Base-by-base conservation (phyloP, 352 stramenopile genomes). In the Phytophthora citrophthora region DNA sequence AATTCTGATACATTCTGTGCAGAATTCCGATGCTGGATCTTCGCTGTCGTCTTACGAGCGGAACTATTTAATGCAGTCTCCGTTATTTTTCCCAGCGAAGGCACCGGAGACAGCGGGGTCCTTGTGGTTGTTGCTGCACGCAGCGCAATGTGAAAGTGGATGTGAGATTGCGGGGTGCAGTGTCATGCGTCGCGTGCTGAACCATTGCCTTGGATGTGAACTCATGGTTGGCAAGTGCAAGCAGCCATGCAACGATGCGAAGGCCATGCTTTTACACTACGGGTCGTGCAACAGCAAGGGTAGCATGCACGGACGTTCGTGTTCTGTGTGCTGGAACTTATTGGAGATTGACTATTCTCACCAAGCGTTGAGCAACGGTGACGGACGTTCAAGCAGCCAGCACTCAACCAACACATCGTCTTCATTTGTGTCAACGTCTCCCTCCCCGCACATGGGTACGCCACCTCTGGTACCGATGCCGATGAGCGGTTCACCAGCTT, bases 211-310 rank as follows among this genome's bases (percentile, higher is more conserved):
- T 31, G 67, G 71, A 15, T 93, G 84, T 43, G 80, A 93, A 27
- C 50, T 77, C 5, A 51, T 77, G 4, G 56, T 93, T n/a, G 82
- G 80, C 9, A 81, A 77, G 38, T 93, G 84, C 65, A 81, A 79
- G 27, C 76, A 86, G 36, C 72, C 79, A 1, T 93, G 84, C 52
- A 91, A 93, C 54, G 84, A 91, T 46, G 84, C 82, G 11, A 93
- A 91, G 71, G 77, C 80, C 1, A 93, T 93, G 80, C 62, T 91
- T 27, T 64, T 93, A 1, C 84, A 93, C 53, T 81, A 88, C 44
- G 84, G 70, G 0, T 87, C 80, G 2, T 93, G 83, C 31, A 74
- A 75, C 51, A 72, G 63, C 49, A 70, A 77, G 26, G 73, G 70
- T 10, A 77, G 68, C 31, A 79, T 75, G 59, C 74, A 85, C 34